Evolutionary conservation across 1,139 yeast species (phyloP), one percentile per base, ranked within the genome.

Genomic region (Candida sp.): DNA sequence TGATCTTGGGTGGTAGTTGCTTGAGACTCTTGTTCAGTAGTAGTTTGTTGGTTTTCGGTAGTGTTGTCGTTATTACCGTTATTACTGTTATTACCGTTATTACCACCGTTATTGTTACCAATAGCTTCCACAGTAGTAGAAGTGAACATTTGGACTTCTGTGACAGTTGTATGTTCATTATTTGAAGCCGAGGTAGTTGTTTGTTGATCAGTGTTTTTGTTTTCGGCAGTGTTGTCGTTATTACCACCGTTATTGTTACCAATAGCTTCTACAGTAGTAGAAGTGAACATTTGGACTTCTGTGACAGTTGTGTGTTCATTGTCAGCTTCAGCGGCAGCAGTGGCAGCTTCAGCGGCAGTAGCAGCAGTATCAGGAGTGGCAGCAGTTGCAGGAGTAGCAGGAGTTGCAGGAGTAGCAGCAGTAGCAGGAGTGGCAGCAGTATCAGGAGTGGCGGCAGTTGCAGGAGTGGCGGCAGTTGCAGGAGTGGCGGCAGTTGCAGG

Each of bases 1-100:
- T 42, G 22, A 33, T n/a, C 38, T 33, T 5, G 45, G n/a, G 36
- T 6, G 29, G 29, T 25, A 25, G 29, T 23, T 35, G 27, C n/a
- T 21, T 45, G 37, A 33, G 50, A 36, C 19, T 47, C 22, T 25
- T 42, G 34, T 12, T 41, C 35, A 32, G 45, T 22, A 9, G 8
- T 25, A 9, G 9, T 9, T 25, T 25, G 29, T 6, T 25, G 6
- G 29, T 42, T 41, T 4, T 36, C 38, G 5, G 35, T 38, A 36
- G 42, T 45, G 15, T 55, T 48, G 9, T 61, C 46, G 5, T 56
- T 47, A 23, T 33, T 32, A 27, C 8, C 22, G 4, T 9, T 9
- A 25, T n/a, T 30, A 21, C 21, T 2, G 11, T 27, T 27, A 23
- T 21, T 19, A 30, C 34, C 9, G 9, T 25, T 25, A 29, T 15